phyloP scores from a whole-genome alignment of 2,329 filamentous ascomycete genomes.

The Gyromitra esculenta region DNA sequence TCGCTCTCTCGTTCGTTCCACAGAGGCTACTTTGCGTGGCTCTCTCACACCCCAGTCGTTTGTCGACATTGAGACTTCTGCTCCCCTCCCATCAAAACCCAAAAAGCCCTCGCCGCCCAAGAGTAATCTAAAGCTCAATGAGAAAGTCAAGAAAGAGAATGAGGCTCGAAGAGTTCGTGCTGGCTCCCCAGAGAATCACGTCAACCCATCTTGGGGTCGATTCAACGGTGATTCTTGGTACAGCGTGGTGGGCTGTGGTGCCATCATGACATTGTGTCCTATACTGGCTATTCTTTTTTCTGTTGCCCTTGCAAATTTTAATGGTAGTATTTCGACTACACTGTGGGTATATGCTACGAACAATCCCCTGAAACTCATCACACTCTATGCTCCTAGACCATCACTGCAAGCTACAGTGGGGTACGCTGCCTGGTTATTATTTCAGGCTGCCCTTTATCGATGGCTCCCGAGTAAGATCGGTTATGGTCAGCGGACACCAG shows the following conservation, averaged over 20 bases:
- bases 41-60: constrained; percentile 40
- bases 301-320: constrained; percentile 56
- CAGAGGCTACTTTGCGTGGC: constrained; percentile 31
- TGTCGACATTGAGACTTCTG: constrained; percentile 38
- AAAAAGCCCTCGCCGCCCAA: constrained; percentile 22
- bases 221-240: constrained; percentile 56
- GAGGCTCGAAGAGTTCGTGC: constrained; percentile 25
- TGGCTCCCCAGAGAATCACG: constrained; percentile 45
- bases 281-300: constrained; percentile 55
- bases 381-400: constrained; percentile 53
- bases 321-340: constrained; percentile 54
- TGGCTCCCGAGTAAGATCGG: constrained; percentile 59
- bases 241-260: constrained; percentile 55
- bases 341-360: constrained; percentile 46
- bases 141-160: constrained; percentile 14
- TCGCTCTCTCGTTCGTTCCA: constrained; percentile 31
- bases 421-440: constrained; percentile 60
- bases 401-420: constrained; percentile 49
- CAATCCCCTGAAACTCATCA: constrained; percentile 52
- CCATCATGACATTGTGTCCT: constrained; percentile 56
- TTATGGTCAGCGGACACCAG: constrained; percentile 62
- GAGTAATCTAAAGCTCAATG: constrained; percentile 7
- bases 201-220: constrained; percentile 54
- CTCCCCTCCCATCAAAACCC: constrained; percentile 17
- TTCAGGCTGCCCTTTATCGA: constrained; percentile 60